Percentiles rank a stretch among this genome's conserved stretches.
Evolutionary conservation across 306 rosid genomes (phyloP).

Genomic region (Begonia peltatifolia): DNA sequence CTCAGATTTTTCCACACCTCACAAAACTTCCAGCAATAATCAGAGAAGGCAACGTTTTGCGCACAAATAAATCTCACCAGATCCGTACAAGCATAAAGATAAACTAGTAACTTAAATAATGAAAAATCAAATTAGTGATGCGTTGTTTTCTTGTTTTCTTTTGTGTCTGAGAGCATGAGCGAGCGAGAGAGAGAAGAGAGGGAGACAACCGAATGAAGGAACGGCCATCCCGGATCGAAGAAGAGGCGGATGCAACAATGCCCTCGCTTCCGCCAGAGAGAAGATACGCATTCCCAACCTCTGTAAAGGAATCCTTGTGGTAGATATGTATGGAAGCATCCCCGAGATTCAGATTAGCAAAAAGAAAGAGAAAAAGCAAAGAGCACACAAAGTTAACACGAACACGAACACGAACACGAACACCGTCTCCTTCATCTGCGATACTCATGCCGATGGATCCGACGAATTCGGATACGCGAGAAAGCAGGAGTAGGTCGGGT

Average conservation of each 20-base stretch:
- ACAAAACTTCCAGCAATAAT: too few species aligned
- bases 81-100: too few species aligned
- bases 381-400: background rate
- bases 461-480: background rate
- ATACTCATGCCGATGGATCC: conserved; percentile 10
- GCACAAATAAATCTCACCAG: too few species aligned
- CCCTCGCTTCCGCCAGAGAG: conserved; percentile 98
- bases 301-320: conserved; percentile 40
- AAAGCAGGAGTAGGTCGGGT: background rate
- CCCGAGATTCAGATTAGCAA: conserved; percentile 12
- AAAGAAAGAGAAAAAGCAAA: conserved; percentile 9
- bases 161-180: background rate
- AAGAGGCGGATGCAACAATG: conserved; percentile 30
- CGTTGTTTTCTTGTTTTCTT: too few species aligned
- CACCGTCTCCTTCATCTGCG: background rate
- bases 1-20: too few species aligned
- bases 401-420: background rate
- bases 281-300: conserved; percentile 75
- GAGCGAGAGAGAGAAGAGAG: background rate
- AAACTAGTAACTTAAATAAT: too few species aligned
- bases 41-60: too few species aligned
- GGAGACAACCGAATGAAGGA: conserved; percentile 51
- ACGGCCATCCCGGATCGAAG: conserved; percentile 27
- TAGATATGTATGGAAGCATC: conserved; percentile 76
- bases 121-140: too few species aligned